phyloP scores from a whole-genome alignment of 345 rosid species.

The Linum lewisii region DNA sequence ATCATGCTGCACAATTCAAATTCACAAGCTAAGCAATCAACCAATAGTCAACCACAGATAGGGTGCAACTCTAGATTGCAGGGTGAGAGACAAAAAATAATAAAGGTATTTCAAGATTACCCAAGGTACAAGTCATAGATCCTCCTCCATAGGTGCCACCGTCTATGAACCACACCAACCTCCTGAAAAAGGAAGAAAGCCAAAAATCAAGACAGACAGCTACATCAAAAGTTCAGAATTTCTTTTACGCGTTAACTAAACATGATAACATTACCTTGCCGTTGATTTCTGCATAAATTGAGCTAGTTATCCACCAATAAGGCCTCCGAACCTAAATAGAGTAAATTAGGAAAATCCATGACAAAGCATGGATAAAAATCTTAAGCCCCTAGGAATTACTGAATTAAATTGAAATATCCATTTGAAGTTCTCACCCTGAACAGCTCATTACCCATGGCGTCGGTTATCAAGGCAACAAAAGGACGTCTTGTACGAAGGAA shows the following conservation, averaged over 20 bases:
- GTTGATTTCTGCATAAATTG: slow-evolving; percentile 83
- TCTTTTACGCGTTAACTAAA: not conserved
- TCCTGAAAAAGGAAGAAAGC: slow-evolving; percentile 37
- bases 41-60: too few species aligned
- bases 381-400: slow-evolving; percentile 6
- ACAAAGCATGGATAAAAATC: slow-evolving; percentile 13
- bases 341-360: slow-evolving; percentile 18
- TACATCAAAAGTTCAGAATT: slow-evolving; percentile 1
- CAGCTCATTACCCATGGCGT: slow-evolving; percentile 63
- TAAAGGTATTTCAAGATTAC: slow-evolving; percentile 31
- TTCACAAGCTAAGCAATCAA: not conserved
- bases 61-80: not conserved
- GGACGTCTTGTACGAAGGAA: slow-evolving; percentile 84
- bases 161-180: slow-evolving; percentile 83
- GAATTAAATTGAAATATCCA: slow-evolving; percentile 10
- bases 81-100: not conserved
- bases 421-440: slow-evolving; percentile 50
- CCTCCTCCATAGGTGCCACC: slow-evolving; percentile 99
- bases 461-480: slow-evolving; percentile 69
- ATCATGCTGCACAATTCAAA: not conserved
- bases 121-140: slow-evolving; percentile 86
- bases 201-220: slow-evolving; percentile 7
- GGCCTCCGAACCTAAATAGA: slow-evolving; percentile 78
- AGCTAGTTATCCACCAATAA: slow-evolving; percentile 93
- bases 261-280: slow-evolving; percentile 48